Evolutionary conservation across 1,284 basidiomycete species (phyloP), one percentile per base, ranked within the genome.

Genomic region (Xerocomus alliaceus): DNA sequence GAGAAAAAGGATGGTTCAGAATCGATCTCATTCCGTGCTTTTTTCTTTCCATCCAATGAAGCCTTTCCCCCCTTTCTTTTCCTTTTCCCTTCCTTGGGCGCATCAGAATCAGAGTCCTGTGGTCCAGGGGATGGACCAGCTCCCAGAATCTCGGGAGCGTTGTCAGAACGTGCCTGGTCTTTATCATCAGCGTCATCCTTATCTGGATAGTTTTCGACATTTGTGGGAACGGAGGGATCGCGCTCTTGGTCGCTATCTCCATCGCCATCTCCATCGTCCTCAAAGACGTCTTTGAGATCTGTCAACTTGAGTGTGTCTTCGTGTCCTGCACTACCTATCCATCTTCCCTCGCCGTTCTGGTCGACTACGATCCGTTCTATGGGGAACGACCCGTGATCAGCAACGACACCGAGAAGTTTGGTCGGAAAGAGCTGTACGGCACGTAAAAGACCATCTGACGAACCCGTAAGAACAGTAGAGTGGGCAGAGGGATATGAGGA

Each of bases 271-370:
- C 78, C 78, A 18, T n/a, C n/a, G n/a, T 83, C 82, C 44, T 80
- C 81, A 64, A 85, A 82, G 55, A 87, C 83, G 5, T 80, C 83
- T 57, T 80, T 85, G 37, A 98, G 78, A 77, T 97, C 91, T 28
- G 94, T 97, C 77, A 98, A 78, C 74, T 91, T 91, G 65, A 97
- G 76, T 32, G 87, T 82, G 64, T 96, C 92, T 66, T 97, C 95
- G 71, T 98, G 95, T 20, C 93, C 93, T n/a, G 90, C 92, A 73
- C 93, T 95, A n/a, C 89, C 96, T 20, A 97, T 84, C 91, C 94
- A 95, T 76, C 87, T 87, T 7, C 83, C 83, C 64, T 85, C 82
- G 3, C 84, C 80, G 61, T 80, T 82, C 61, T 75, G 73, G 58
- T 82, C 84, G 28, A 92, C 79, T 32, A 85, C 87, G 56, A 98